Base-by-base conservation (phyloP, 2,329 filamentous ascomycete genomes). In the Teratosphaeria destructans region DNA sequence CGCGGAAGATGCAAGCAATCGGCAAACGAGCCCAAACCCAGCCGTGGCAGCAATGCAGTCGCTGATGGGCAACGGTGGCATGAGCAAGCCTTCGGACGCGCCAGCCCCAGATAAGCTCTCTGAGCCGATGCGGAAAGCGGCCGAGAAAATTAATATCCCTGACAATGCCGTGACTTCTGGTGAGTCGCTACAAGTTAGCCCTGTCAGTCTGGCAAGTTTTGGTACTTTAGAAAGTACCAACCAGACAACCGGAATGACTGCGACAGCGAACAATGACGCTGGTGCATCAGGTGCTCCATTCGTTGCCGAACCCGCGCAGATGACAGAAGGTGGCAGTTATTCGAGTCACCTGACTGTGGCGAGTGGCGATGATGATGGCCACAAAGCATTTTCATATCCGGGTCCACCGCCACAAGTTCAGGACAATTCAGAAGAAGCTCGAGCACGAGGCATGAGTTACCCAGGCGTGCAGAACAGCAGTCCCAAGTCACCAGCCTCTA, bases 371-470 rank as follows among this genome's bases (percentile, higher is more conserved):
- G 67, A 69, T 29, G 66, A 69, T 19, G 65, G 62, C 39, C 81
- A 79, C 65, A 84, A 84, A 67, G 78, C 84, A 10, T 83, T 84
- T 65, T 85, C 84, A n/a, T 86, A 85, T 70, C 84, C 84, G 7
- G 81, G 83, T 57, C 83, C 82, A n/a, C 75, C 79, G 61, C 72
- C 76, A 43, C 72, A 73, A 57, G 78, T 72, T 66, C 74, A 67
- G 64, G 59, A 62, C 23, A 74, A 80, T 52, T 77, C 76, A 58
- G 81, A 82, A 60, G 75, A 71, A 61, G 78, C 79, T 10, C 77
- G 81, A 11, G 75, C 79, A 57, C 78, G 83, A 64, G 82, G 82
- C 59, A 80, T 85, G 74, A 86, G 83, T 47, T 75, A 78, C 63
- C 76, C 81, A 16, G 82, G 81, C 52, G 82, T 80, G 58, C 77